Conservation (phyloP, 805 yeast genomes). For the Suhomyces faveliae region DNA sequence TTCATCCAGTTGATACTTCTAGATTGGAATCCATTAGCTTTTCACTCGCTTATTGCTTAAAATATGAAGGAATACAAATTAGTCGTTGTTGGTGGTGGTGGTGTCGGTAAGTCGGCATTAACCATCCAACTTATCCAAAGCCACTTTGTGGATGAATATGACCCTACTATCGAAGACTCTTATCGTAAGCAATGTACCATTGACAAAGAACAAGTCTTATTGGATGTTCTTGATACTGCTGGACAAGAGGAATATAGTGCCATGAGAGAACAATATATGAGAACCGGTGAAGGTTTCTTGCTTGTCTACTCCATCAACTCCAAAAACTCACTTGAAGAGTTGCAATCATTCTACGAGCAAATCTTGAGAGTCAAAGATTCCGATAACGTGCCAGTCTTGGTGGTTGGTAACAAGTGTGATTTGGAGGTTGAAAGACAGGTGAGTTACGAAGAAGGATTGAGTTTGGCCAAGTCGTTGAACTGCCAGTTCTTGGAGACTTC, state of each 20-base stretch:
- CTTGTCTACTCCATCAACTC: slow-evolving; percentile 88
- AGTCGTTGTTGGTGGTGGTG: slow-evolving; percentile 98
- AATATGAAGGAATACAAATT: slow-evolving; percentile 77
- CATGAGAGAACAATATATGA: slow-evolving; percentile 83
- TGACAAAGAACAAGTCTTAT: slow-evolving; percentile 59
- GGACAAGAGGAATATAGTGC: slow-evolving; percentile 98
- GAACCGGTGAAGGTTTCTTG: slow-evolving; percentile 92
- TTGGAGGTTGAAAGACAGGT: slow-evolving; percentile 75
- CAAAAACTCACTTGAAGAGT: slow-evolving; percentile 79
- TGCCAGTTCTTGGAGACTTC: slow-evolving; percentile 87
- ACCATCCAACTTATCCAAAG: slow-evolving; percentile 93
- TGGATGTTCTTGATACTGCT: slow-evolving; percentile 94
- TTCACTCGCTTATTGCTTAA: neutral
- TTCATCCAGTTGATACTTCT: neutral
- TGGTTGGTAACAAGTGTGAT: slow-evolving; percentile 82
- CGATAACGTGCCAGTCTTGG: slow-evolving; percentile 68
- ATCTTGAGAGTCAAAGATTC: slow-evolving; percentile 75
- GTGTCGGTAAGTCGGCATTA: slow-evolving; percentile 96
- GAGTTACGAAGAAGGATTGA: slow-evolving; percentile 58
- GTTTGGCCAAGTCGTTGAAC: slow-evolving; percentile 62
- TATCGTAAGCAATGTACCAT: slow-evolving; percentile 85
- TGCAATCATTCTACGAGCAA: slow-evolving; percentile 74
- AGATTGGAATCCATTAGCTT: neutral
- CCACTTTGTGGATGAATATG: slow-evolving; percentile 96
- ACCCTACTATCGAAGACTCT: slow-evolving; percentile 94